A percentile compares a stretch with the other conserved stretches of the same genome.
phyloP scores from a whole-genome alignment of 163 green algal genomes.

The Chlorella variabilis region DNA sequence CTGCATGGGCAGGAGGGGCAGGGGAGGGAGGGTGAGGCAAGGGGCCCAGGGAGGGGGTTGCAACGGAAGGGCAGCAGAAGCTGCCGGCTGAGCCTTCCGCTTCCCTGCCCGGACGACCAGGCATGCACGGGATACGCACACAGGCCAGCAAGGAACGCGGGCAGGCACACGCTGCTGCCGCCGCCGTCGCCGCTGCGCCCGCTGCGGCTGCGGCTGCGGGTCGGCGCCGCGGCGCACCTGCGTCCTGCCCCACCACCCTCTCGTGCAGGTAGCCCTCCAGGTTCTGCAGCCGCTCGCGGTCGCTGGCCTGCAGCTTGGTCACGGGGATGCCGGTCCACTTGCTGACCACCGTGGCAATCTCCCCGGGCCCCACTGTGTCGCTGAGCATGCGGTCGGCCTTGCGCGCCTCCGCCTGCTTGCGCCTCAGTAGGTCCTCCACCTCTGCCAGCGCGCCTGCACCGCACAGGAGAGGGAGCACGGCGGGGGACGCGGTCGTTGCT shows the following conservation, averaged over 20 bases:
- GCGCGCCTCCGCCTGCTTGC: conserved; percentile 50
- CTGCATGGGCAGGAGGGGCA: conserved; percentile 42
- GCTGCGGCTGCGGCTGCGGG: no score
- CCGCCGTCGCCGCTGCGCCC: no score
- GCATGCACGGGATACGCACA: no score
- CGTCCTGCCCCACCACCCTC: conserved; percentile 64
- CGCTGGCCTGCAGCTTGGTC: conserved; percentile 58
- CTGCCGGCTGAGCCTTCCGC: no score
- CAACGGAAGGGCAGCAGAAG: no score
- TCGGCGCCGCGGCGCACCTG: neutral
- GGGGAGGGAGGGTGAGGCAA: neutral
- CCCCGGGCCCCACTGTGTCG: conserved; percentile 71
- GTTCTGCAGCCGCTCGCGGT: conserved; percentile 61
- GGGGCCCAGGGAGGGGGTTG: neutral
- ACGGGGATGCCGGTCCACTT: conserved; percentile 78
- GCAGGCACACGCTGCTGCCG: no score
- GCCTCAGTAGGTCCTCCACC: conserved; percentile 71
- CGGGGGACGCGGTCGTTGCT: no score
- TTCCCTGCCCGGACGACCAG: no score
- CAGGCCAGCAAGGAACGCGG: no score
- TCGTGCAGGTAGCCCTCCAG: conserved; percentile 72
- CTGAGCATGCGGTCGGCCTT: conserved; percentile 74
- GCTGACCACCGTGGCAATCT: conserved; percentile 62
- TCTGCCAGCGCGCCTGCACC: conserved; percentile 74
- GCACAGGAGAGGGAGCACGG: no score